A percentile compares a stretch with the other conserved stretches of the same genome.
Conservation (phyloP, 2,329 filamentous ascomycete species). For the Leptographium procerum region DNA sequence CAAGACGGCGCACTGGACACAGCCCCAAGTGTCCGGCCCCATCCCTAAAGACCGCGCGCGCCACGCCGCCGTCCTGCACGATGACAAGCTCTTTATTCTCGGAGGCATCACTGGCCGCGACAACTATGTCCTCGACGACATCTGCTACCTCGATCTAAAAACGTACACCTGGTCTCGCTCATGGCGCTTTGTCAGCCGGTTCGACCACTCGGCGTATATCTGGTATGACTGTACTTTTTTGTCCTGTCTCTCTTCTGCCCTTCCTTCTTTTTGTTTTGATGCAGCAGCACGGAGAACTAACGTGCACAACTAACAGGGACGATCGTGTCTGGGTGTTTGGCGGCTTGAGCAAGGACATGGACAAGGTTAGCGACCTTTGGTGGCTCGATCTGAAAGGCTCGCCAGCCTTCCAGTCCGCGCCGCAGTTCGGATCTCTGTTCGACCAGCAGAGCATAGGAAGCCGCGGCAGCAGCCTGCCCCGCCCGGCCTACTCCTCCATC, state of each 20-base stretch:
- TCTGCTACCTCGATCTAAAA: constrained; percentile 92
- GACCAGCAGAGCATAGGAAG: constrained; percentile 26
- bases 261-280: too few relatives aligned
- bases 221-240: too few relatives aligned
- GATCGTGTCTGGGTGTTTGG: constrained; percentile 95
- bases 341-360: constrained; percentile 90
- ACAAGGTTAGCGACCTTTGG: constrained; percentile 91
- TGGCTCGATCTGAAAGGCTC: constrained; percentile 92
- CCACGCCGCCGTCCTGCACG: constrained; percentile 86
- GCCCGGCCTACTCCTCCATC: constrained; percentile 37
- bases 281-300: too few relatives aligned
- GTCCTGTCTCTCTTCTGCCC: too few relatives aligned
- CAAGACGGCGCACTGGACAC: constrained; percentile 88
- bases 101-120: constrained; percentile 92
- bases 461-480: neutral
- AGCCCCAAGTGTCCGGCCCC: constrained; percentile 74
- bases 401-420: constrained; percentile 66
- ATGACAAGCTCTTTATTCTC: constrained; percentile 92
- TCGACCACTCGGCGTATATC: constrained; percentile 90
- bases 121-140: constrained; percentile 85
- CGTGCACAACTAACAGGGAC: constrained; percentile 26
- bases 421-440: constrained; percentile 40
- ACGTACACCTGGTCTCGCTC: constrained; percentile 95
- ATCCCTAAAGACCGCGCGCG: constrained; percentile 82
- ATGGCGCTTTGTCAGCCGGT: constrained; percentile 90